Percentiles rank a stretch among this genome's conserved stretches.
Conservation (phyloP, 345 rosid genomes). For the Excoecaria agallocha region DNA sequence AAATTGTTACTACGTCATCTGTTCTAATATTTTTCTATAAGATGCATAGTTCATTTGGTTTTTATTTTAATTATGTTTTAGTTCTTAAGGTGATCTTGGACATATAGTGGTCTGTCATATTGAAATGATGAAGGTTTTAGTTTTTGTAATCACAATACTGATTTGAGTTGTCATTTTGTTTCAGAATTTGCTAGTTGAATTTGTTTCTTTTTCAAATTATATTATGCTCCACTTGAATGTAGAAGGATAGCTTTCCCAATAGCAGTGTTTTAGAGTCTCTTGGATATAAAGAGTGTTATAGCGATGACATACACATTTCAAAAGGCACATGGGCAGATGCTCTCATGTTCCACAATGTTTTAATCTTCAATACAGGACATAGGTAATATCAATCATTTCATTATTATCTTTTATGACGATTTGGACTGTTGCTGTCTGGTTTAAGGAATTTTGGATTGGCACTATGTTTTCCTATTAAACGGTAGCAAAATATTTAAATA, state of each 20-base stretch:
- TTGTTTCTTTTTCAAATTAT: background rate
- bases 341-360: slow-evolving; percentile 68
- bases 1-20: background rate
- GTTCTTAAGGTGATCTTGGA: background rate
- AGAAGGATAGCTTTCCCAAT: slow-evolving; percentile 70
- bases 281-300: slow-evolving; percentile 81
- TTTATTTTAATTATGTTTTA: background rate
- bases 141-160: background rate
- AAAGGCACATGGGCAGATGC: slow-evolving; percentile 80
- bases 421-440: background rate
- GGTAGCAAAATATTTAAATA: slow-evolving; percentile 1
- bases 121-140: background rate
- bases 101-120: background rate
- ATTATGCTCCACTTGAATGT: slow-evolving; percentile 19
- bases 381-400: slow-evolving; percentile 43
- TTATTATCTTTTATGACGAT: background rate
- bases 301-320: slow-evolving; percentile 88
- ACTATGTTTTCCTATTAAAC: background rate
- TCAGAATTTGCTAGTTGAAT: too few relatives aligned
- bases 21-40: background rate
- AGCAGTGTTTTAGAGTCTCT: slow-evolving; percentile 70
- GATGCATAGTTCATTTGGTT: background rate
- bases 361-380: slow-evolving; percentile 87
- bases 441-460: background rate
- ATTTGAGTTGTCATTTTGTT: background rate